phyloP scores from a whole-genome alignment of 768 basidiomycete species.

The Tephrocybe sp. region DNA sequence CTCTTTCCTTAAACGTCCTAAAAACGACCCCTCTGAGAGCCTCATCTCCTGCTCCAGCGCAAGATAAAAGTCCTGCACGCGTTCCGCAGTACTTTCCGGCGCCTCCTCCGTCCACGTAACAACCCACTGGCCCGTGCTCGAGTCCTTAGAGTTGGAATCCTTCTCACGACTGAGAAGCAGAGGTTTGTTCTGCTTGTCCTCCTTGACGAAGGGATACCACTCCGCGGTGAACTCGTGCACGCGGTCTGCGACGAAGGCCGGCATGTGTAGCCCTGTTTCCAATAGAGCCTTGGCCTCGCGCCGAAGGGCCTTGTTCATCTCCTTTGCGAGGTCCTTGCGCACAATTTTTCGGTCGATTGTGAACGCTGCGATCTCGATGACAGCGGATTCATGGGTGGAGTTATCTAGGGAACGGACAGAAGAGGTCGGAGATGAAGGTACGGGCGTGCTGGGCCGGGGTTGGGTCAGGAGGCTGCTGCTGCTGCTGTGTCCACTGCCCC shows the following conservation, averaged over 20 bases:
- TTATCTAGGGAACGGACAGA: slow-evolving; percentile 31
- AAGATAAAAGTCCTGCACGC: slow-evolving; percentile 71
- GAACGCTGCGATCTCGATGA: slow-evolving; percentile 58
- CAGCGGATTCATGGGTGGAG: slow-evolving; percentile 25
- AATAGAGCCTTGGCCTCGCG: slow-evolving; percentile 51
- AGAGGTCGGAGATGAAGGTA: slow-evolving; percentile 27
- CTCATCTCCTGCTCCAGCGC: slow-evolving; percentile 63
- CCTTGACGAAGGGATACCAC: slow-evolving; percentile 57
- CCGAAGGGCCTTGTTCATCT: slow-evolving; percentile 50
- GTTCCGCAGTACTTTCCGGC: slow-evolving; percentile 49
- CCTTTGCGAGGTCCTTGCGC: slow-evolving; percentile 49
- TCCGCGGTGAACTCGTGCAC: slow-evolving; percentile 52
- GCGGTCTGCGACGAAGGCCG: slow-evolving; percentile 59
- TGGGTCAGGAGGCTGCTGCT: slow-evolving; percentile 26
- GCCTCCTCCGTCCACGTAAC: slow-evolving; percentile 44
- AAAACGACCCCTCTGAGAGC: slow-evolving; percentile 33
- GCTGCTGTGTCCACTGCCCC: slow-evolving; percentile 30
- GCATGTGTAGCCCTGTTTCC: slow-evolving; percentile 30
- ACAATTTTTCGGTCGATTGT: slow-evolving; percentile 53
- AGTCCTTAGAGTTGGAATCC: slow-evolving; percentile 24
- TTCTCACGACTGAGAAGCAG: slow-evolving; percentile 4
- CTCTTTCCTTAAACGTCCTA: slow-evolving; percentile 24
- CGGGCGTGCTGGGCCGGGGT: slow-evolving; percentile 23
- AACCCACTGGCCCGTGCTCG: slow-evolving; percentile 27
- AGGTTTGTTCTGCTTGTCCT: slow-evolving; percentile 8